These are phyloP conservation scores for Metschnikowia shivogae DNA, from an alignment of 805 yeast genomes.

Conservation along the genomic window DNA sequence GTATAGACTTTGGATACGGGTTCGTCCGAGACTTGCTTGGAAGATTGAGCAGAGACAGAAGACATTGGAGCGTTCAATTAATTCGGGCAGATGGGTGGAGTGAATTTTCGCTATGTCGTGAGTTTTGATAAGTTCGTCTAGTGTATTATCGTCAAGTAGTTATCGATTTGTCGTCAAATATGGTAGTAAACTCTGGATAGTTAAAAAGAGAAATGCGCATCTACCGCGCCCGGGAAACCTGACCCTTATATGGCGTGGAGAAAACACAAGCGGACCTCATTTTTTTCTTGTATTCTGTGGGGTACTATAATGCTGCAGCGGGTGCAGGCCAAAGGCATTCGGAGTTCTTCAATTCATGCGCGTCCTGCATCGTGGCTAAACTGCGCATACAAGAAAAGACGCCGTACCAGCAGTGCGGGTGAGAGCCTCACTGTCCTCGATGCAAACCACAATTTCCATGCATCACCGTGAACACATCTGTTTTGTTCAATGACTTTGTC, in stretches of 20 bases:
- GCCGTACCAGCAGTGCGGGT: neutral
- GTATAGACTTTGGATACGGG: conserved; percentile 24
- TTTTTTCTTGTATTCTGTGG: conserved; percentile 4
- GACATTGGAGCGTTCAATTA: conserved; percentile 7
- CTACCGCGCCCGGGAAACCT: neutral
- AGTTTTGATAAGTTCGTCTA: too few relatives aligned
- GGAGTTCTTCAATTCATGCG: neutral
- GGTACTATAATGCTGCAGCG: conserved; percentile 1
- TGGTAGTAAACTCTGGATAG: neutral
- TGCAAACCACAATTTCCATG: too few relatives aligned
- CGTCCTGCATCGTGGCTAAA: neutral
- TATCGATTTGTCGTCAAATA: too few relatives aligned
- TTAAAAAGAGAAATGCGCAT: neutral
- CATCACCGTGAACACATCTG: too few relatives aligned
- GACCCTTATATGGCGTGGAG: neutral
- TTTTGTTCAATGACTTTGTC: too few relatives aligned
- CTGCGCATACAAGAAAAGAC: neutral
- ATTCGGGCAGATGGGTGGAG: neutral
- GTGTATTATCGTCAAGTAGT: too few relatives aligned
- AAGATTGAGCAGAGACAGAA: conserved; percentile 11
- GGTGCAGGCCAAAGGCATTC: conserved; percentile 1
- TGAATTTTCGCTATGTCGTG: too few relatives aligned
- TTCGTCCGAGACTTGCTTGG: conserved; percentile 9
- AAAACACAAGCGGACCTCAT: neutral
- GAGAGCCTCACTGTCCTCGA: neutral